phyloP scores from a whole-genome alignment of 345 rosid genomes.

The Salix exigua region DNA sequence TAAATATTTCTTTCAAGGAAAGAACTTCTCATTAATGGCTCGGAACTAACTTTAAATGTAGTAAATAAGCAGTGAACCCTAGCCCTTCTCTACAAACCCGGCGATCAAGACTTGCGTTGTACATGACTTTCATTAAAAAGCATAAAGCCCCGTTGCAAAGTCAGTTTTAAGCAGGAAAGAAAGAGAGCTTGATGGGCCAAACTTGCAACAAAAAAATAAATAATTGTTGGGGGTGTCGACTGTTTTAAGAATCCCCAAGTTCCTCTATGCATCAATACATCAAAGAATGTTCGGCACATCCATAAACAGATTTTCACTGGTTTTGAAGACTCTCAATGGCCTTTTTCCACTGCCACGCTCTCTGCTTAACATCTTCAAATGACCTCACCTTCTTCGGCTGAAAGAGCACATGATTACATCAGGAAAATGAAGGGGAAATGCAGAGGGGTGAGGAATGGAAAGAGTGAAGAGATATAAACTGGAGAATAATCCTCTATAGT shows the following conservation, averaged over 20 bases:
- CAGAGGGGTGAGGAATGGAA: not conserved
- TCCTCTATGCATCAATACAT: constrained; percentile 21
- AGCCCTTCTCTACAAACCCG: constrained; percentile 11
- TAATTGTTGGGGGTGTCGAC: constrained; percentile 16
- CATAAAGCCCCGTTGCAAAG: constrained; percentile 4
- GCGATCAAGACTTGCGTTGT: constrained; percentile 6
- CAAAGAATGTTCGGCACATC: constrained; percentile 25
- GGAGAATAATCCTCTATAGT: not conserved
- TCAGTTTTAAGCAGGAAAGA: constrained; percentile 5
- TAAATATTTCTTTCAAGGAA: not conserved
- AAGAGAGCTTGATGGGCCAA: constrained; percentile 1
- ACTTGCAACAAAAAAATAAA: constrained; percentile 23
- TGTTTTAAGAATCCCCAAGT: constrained; percentile 9
- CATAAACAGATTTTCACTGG: constrained; percentile 38
- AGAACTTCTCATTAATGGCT: constrained; percentile 26
- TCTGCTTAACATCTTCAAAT: constrained; percentile 86
- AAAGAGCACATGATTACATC: constrained; percentile 12
- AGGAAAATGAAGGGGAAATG: constrained; percentile 1
- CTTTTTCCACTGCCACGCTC: constrained; percentile 91
- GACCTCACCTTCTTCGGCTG: constrained; percentile 96
- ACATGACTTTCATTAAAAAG: constrained; percentile 7
- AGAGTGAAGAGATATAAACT: not conserved
- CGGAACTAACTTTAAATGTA: constrained; percentile 19
- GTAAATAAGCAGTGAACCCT: constrained; percentile 11
- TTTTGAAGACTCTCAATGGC: constrained; percentile 91